Conservation (phyloP, 306 rosid species). For the Comarum palustre region DNA sequence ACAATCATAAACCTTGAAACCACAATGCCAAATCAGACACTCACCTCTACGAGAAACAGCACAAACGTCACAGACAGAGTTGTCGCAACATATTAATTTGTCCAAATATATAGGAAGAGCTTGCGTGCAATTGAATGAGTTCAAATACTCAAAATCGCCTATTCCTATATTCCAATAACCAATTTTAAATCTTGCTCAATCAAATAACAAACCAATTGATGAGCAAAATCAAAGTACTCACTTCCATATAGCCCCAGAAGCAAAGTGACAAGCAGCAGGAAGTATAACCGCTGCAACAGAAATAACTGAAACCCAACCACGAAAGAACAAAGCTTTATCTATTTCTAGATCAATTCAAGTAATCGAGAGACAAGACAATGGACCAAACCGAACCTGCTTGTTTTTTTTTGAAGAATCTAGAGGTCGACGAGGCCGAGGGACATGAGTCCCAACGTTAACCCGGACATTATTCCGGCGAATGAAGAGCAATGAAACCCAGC, state of each 20-base stretch:
- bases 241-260: constrained; percentile 78
- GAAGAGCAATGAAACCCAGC: constrained; percentile 68
- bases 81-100: constrained; percentile 75
- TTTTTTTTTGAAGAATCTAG: constrained; percentile 84
- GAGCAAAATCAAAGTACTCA: constrained; percentile 19
- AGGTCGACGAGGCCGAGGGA: constrained; percentile 90
- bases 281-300: constrained; percentile 58
- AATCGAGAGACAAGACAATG: neutral
- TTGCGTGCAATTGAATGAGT: constrained; percentile 38
- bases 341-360: no score
- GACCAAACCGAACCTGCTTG: constrained; percentile 60
- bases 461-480: constrained; percentile 97
- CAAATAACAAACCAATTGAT: neutral
- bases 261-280: constrained; percentile 88
- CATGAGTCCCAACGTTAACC: constrained; percentile 92
- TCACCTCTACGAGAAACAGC: constrained; percentile 80
- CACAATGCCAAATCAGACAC: constrained; percentile 4
- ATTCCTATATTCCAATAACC: neutral
- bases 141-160: neutral
- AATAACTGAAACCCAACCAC: neutral
- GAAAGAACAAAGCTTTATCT: neutral
- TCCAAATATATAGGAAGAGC: constrained; percentile 90
- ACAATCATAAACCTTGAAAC: constrained; percentile 12
- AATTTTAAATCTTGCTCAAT: neutral
- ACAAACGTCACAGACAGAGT: constrained; percentile 85